phyloP scores from a whole-genome alignment of 2,329 filamentous ascomycete species.

The Talaromyces albobiverticillius region DNA sequence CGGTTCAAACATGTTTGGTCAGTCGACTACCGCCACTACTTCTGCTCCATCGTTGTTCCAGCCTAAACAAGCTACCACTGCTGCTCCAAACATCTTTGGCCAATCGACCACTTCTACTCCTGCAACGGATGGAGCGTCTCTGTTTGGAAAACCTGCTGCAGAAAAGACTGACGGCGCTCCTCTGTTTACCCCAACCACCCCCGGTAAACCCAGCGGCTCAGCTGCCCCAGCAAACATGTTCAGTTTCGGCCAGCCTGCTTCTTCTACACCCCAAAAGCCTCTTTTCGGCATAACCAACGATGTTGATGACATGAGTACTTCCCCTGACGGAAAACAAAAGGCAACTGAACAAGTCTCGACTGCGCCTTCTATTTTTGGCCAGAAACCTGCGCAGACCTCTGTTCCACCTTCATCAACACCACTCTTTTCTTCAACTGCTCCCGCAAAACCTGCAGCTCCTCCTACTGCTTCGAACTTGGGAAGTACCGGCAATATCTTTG shows the following conservation, averaged over 20 bases:
- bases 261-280: conserved; percentile 3
- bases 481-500: conserved; percentile 6
- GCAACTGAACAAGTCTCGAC: conserved; percentile 5
- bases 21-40: neutral
- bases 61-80: neutral
- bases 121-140: conserved; percentile 10
- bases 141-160: conserved; percentile 14
- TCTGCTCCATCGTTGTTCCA: conserved; percentile 5
- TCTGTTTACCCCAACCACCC: conserved; percentile 10
- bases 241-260: conserved; percentile 9
- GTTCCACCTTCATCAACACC: neutral
- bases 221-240: neutral
- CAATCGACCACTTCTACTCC: neutral
- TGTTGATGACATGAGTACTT: conserved; percentile 15
- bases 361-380: neutral
- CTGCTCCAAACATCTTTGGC: conserved; percentile 6
- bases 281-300: conserved; percentile 6
- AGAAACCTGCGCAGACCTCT: conserved; percentile 3
- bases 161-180: conserved; percentile 12
- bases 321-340: conserved; percentile 13
- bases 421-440: conserved; percentile 4
- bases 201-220: conserved; percentile 4
- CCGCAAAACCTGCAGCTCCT: neutral
- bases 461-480: neutral
- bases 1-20: conserved; percentile 6